These are phyloP conservation scores for Dipteronia sinensis DNA, from an alignment of 345 rosid genomes.

Conservation along the genomic window DNA sequence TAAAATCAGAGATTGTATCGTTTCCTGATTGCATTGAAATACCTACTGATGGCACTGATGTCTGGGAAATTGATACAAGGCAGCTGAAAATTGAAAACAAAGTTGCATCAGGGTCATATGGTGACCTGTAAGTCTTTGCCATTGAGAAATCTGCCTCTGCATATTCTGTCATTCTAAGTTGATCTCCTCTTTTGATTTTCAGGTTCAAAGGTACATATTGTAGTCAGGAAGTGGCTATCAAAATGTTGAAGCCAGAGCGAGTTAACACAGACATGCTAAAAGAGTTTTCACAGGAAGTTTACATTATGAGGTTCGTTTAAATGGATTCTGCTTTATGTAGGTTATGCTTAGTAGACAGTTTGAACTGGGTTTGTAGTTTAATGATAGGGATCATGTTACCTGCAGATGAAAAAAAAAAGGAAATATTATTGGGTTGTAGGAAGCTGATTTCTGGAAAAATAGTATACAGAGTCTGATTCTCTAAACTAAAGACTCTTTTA, in stretches of 20 bases:
- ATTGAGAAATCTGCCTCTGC: slow-evolving; percentile 10
- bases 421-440: not conserved
- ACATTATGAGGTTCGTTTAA: slow-evolving; percentile 82
- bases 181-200: slow-evolving; percentile 27
- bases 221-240: slow-evolving; percentile 96
- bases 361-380: not conserved
- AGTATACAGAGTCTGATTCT: not conserved
- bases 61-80: slow-evolving; percentile 87
- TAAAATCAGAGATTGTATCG: slow-evolving; percentile 41
- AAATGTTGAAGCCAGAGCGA: slow-evolving; percentile 83
- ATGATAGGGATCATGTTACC: not conserved
- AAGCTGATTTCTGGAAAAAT: not conserved
- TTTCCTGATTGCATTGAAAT: slow-evolving; percentile 68
- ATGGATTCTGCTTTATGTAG: slow-evolving; percentile 6
- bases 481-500: not conserved
- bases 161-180: slow-evolving; percentile 16
- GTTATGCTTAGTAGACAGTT: not conserved
- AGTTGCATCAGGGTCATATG: slow-evolving; percentile 86
- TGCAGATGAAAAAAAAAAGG: not conserved
- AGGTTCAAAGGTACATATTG: slow-evolving; percentile 86
- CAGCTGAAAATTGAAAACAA: slow-evolving; percentile 73
- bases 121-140: slow-evolving; percentile 73
- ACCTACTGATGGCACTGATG: slow-evolving; percentile 93
- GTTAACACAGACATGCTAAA: slow-evolving; percentile 72
- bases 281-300: slow-evolving; percentile 95